Percentiles rank a stretch among this genome's conserved stretches.
phyloP scores from a whole-genome alignment of 257 asterid species.

The Parsonsia alboflavescens region DNA sequence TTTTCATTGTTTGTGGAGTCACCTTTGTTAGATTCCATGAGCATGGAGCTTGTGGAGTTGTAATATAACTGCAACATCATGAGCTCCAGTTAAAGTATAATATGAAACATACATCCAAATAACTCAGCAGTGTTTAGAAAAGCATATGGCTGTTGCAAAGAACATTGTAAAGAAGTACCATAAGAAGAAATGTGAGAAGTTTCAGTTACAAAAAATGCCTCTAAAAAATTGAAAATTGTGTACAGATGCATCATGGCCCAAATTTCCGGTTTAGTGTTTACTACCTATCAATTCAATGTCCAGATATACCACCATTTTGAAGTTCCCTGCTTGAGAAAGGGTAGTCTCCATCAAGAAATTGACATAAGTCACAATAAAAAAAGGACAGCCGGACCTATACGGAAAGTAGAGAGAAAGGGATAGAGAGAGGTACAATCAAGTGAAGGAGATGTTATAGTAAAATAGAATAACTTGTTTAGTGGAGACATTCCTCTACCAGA shows the following conservation, averaged over 20 bases:
- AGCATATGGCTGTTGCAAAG: neutral
- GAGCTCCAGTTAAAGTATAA: slow-evolving; percentile 19
- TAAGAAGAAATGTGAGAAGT: neutral
- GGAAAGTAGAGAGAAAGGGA: neutral
- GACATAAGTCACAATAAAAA: neutral
- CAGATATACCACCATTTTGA: neutral
- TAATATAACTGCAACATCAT: slow-evolving; percentile 62
- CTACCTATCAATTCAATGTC: neutral
- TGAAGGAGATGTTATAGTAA: neutral
- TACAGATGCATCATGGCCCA: neutral
- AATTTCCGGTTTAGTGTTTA: neutral
- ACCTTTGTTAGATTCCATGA: slow-evolving; percentile 34
- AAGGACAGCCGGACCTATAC: neutral
- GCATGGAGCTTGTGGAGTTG: slow-evolving; percentile 49
- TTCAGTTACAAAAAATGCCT: neutral
- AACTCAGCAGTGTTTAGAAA: neutral
- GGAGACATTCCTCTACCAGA: neutral
- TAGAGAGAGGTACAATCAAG: neutral
- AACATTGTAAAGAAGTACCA: neutral
- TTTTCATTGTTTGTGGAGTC: slow-evolving; percentile 36
- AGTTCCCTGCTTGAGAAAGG: neutral
- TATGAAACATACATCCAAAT: no score
- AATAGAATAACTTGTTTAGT: neutral
- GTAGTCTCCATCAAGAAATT: neutral
- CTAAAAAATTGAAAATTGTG: neutral